phyloP scores from a whole-genome alignment of 1,139 yeast species.

The Sugiyamaella pinicola region DNA sequence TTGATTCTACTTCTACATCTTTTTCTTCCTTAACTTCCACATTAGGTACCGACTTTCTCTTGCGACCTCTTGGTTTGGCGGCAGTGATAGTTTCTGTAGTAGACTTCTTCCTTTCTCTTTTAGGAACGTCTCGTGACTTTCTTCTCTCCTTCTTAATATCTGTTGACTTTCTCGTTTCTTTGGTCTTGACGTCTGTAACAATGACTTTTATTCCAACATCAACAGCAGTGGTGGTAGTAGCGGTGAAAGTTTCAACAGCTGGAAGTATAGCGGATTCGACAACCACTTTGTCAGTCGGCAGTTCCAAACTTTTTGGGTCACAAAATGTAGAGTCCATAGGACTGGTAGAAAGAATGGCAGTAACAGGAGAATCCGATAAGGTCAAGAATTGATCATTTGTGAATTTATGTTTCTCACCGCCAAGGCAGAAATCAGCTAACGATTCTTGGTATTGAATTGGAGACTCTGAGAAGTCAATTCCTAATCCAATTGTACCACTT shows the following conservation, averaged over 20 bases:
- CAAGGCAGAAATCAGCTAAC: conserved; percentile 17
- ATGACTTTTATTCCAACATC: not conserved
- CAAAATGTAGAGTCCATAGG: conserved; percentile 26
- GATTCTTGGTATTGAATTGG: conserved; percentile 21
- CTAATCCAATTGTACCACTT: conserved; percentile 18
- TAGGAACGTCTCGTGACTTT: no score
- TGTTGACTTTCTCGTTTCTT: not conserved
- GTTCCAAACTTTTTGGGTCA: conserved; percentile 33
- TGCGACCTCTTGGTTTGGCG: conserved; percentile 5
- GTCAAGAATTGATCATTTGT: conserved; percentile 5
- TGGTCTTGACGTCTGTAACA: not conserved
- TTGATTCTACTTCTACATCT: no score
- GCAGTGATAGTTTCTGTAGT: not conserved
- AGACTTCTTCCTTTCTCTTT: conserved; percentile 7
- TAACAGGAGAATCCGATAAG: conserved; percentile 9
- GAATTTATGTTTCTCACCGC: conserved; percentile 10
- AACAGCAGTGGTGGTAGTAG: not conserved
- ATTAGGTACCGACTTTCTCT: no score
- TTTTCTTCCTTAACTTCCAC: no score
- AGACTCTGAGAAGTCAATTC: conserved; percentile 22
- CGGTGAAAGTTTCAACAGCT: not conserved
- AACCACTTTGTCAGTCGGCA: conserved; percentile 8
- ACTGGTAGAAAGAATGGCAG: not conserved
- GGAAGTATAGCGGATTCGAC: not conserved
- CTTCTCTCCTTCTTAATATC: not conserved